A percentile compares a stretch with the other conserved stretches of the same genome.
phyloP scores from a whole-genome alignment of 352 stramenopile species.

The Pythium volutum region DNA sequence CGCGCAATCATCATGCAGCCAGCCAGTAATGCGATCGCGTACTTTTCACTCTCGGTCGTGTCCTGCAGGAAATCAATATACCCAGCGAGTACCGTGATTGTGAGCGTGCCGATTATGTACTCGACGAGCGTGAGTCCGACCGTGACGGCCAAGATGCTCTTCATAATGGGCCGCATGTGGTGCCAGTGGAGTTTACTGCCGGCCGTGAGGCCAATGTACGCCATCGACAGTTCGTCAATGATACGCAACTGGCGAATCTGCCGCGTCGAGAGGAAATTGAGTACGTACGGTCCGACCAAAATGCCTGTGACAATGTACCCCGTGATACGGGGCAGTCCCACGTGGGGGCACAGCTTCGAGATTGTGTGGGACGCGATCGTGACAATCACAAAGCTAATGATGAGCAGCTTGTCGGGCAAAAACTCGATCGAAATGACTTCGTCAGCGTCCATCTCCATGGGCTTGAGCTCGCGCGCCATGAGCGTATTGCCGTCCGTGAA shows the following conservation, averaged over 20 bases:
- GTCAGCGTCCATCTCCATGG: slow-evolving; percentile 47
- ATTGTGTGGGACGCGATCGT: slow-evolving; percentile 60
- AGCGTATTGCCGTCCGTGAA: slow-evolving; percentile 71
- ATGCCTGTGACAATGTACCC: slow-evolving; percentile 68
- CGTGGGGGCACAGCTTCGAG: slow-evolving; percentile 51
- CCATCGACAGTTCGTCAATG: slow-evolving; percentile 62
- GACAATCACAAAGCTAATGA: slow-evolving; percentile 59
- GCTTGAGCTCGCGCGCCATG: slow-evolving; percentile 59
- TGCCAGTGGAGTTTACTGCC: slow-evolving; percentile 64
- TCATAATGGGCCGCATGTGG: slow-evolving; percentile 58
- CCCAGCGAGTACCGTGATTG: slow-evolving; percentile 51
- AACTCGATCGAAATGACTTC: slow-evolving; percentile 50
- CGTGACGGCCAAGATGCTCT: slow-evolving; percentile 51
- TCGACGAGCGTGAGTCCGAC: slow-evolving; percentile 51
- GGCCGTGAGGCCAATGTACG: slow-evolving; percentile 61
- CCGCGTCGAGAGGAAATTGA: slow-evolving; percentile 43
- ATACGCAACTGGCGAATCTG: slow-evolving; percentile 53
- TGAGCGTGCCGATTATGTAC: slow-evolving; percentile 64
- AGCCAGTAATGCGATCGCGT: slow-evolving; percentile 57
- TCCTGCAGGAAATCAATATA: slow-evolving; percentile 65
- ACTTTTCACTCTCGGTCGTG: slow-evolving; percentile 54
- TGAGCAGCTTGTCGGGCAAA: slow-evolving; percentile 44
- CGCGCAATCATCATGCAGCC: slow-evolving; percentile 74
- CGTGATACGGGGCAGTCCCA: slow-evolving; percentile 60
- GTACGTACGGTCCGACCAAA: slow-evolving; percentile 58